Conservation (phyloP, 1,284 basidiomycete species). For the Malassezia equina region DNA sequence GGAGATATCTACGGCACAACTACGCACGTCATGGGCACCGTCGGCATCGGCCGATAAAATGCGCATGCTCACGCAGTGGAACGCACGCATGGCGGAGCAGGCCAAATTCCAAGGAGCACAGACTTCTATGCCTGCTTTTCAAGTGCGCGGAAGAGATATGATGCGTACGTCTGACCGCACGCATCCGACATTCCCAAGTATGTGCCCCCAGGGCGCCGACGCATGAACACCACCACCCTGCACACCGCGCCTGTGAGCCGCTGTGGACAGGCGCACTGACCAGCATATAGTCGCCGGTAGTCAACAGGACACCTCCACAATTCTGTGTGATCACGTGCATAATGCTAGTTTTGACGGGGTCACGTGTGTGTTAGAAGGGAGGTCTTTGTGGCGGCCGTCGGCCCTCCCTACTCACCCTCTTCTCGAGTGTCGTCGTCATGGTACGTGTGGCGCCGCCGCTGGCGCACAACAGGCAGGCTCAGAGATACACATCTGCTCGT, state of each 20-base stretch:
- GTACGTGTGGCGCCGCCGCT: constrained; percentile 6
- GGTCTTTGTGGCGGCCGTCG: neutral
- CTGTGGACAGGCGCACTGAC: neutral
- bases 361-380: neutral
- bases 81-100: neutral
- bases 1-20: neutral
- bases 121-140: neutral
- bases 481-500: neutral
- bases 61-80: neutral
- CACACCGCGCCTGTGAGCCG: neutral
- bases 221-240: neutral
- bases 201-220: neutral
- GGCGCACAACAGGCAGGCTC: neutral
- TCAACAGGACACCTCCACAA: neutral
- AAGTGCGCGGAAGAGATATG: neutral
- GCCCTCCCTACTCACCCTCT: constrained; percentile 5
- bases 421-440: constrained; percentile 16
- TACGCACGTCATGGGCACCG: neutral
- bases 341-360: constrained; percentile 5
- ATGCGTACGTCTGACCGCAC: neutral
- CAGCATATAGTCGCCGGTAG: neutral
- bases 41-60: neutral
- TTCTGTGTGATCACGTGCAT: neutral
- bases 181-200: neutral
- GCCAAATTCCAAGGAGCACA: neutral